Evolutionary conservation across 306 rosid genomes (phyloP), one percentile per base, ranked within the genome.

Genomic region (Neltuma alba): DNA sequence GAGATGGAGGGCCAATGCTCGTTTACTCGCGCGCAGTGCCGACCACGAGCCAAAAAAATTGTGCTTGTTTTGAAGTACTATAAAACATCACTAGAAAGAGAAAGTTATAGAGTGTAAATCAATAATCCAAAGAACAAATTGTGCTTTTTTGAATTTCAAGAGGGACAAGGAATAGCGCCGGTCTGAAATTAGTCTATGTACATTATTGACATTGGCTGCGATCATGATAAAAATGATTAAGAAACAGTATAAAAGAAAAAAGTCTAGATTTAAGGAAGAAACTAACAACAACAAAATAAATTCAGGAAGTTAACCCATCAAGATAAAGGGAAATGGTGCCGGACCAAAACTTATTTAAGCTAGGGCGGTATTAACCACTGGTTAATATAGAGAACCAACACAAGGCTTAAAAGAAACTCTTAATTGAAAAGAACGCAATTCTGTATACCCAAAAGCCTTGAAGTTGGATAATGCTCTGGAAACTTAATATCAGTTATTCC

Each of bases 391-490:
- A 62, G 33, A 62, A 31, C 10, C 12, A 7, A 28, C 9, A 50
- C 5, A 21, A 25, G 15, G 21, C n/a, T 33, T 27, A 2, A 9
- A 9, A n/a, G 20, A 52, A 48, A 21, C n/a, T 72, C 21, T 50
- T 33, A 13, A 54, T 27, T 50, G 33, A 50, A 31, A 33, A 48
- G 47, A 61, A 40, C 60, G 9, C 37, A 31, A 79, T 25, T 70
- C 45, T 20, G 52, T 52, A 65, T 87, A 91, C 99, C 99, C 58
- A 91, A 34, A 62, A 93, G 98, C 83, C 98, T 89, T 79, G 98
- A 95, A 85, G 93, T 89, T 1, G 99, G 98, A 82, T 95, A 95
- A 73, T 90, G 89, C 47, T 91, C 88, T 10, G 98, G 99, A 86
- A 95, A 95, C 44, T 83, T 80, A 28, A 95, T 77, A 81, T 95